Conservation (phyloP, 345 rosid species). For the Lepidium africanum region DNA sequence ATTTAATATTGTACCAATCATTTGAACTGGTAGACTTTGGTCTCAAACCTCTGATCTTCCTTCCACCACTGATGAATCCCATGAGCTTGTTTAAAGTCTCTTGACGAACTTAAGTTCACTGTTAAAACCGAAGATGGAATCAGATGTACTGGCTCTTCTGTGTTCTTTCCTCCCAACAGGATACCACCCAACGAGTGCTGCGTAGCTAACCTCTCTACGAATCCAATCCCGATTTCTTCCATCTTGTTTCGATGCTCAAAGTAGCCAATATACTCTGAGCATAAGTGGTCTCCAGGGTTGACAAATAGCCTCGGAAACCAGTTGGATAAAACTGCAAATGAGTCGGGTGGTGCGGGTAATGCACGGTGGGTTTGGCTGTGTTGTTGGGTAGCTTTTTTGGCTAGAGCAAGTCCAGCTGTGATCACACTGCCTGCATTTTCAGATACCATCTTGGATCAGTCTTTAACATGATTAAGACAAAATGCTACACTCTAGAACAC, state of each 20-base stretch:
- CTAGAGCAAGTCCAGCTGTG: conserved; percentile 77
- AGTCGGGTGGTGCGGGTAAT: conserved; percentile 38
- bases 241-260: conserved; percentile 83
- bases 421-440: conserved; percentile 50
- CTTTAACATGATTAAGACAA: background rate
- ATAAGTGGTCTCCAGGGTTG: conserved; percentile 57
- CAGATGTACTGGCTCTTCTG: conserved; percentile 62
- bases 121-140: conserved; percentile 67
- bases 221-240: conserved; percentile 78
- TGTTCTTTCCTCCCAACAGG: conserved; percentile 46
- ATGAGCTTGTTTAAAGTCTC: conserved; percentile 66
- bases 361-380: conserved; percentile 35
- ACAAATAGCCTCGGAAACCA: conserved; percentile 66
- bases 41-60: conserved; percentile 45
- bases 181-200: conserved; percentile 64
- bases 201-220: conserved; percentile 60
- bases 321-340: conserved; percentile 44
- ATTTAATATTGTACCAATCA: background rate
- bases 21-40: conserved; percentile 43
- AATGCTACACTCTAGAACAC: background rate
- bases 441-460: background rate
- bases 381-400: conserved; percentile 37
- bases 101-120: conserved; percentile 33
- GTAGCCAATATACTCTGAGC: conserved; percentile 79
- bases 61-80: conserved; percentile 96